A percentile compares a stretch with the other conserved stretches of the same genome.
These are phyloP conservation scores for Diaporthe amygdali DNA, from an alignment of 2,329 filamentous ascomycete genomes.

Conservation along the genomic window DNA sequence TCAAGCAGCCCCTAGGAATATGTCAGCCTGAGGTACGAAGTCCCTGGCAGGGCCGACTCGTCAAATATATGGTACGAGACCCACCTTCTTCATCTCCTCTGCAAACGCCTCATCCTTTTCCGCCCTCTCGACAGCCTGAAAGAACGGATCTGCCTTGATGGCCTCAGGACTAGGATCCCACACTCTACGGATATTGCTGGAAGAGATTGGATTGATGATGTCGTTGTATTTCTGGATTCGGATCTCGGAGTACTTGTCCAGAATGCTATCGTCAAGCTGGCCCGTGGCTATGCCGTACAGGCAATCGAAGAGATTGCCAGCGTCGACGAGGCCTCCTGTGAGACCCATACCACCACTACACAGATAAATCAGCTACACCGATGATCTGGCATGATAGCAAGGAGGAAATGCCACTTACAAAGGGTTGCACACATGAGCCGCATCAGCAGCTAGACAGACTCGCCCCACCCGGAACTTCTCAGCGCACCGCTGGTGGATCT, in stretches of 20 bases:
- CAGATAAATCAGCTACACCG: not conserved
- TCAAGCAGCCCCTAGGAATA: constrained; percentile 3
- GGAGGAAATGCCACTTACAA: constrained; percentile 39
- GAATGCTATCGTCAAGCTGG: constrained; percentile 41
- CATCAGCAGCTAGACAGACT: constrained; percentile 55
- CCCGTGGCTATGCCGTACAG: constrained; percentile 45
- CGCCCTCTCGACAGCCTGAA: constrained; percentile 28
- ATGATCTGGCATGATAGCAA: too few species aligned
- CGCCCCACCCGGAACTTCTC: constrained; percentile 52
- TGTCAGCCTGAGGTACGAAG: not conserved
- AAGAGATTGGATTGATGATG: constrained; percentile 26
- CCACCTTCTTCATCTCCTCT: constrained; percentile 23
- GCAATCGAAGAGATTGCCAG: constrained; percentile 52
- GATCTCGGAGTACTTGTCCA: constrained; percentile 46
- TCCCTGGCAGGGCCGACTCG: not conserved
- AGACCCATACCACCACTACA: constrained; percentile 45
- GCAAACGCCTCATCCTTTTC: constrained; percentile 23
- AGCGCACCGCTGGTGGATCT: constrained; percentile 55
- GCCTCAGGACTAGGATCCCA: constrained; percentile 24
- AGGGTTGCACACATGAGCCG: constrained; percentile 58
- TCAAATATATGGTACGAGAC: too few species aligned
- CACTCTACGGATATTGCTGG: constrained; percentile 25
- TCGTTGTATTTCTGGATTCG: constrained; percentile 40
- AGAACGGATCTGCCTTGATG: constrained; percentile 33
- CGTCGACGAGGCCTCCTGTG: constrained; percentile 53